Conservation (phyloP, 345 rosid genomes). For the Citrus reticulata region DNA sequence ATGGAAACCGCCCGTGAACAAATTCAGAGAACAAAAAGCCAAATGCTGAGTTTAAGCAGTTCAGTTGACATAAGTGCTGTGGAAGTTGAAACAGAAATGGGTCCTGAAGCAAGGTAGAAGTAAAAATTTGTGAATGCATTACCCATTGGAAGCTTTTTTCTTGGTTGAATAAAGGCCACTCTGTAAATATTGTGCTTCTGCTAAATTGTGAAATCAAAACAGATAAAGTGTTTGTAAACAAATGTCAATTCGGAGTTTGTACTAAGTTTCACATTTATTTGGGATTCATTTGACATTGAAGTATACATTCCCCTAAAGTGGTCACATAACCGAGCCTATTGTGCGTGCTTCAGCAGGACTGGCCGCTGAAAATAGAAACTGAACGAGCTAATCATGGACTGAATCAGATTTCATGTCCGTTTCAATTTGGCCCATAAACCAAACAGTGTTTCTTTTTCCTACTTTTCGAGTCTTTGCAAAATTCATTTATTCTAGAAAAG, state of each 20-base stretch:
- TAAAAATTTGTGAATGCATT: background rate
- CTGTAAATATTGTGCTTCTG: background rate
- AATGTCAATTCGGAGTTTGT: too few species aligned
- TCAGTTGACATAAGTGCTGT: slow-evolving; percentile 7
- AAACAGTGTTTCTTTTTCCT: background rate
- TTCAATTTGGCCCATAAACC: background rate
- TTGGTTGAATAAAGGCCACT: background rate
- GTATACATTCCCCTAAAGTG: background rate
- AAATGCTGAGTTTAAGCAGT: slow-evolving; percentile 1
- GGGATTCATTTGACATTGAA: background rate
- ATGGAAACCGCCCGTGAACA: slow-evolving; percentile 14
- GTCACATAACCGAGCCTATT: background rate
- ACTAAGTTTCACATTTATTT: too few species aligned
- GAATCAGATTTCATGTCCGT: background rate
- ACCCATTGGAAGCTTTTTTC: background rate
- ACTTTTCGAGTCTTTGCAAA: background rate
- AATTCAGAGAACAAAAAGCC: background rate
- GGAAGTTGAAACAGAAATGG: slow-evolving; percentile 9
- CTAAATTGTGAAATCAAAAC: too few species aligned
- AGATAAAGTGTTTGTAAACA: too few species aligned
- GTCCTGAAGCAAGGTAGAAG: slow-evolving; percentile 18
- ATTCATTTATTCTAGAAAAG: background rate
- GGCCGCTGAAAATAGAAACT: background rate
- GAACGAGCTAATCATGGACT: background rate
- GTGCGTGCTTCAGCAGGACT: background rate